These are phyloP conservation scores for Warburgia ugandensis DNA, from an alignment of 164 flowering plant genomes.

Conservation along the genomic window DNA sequence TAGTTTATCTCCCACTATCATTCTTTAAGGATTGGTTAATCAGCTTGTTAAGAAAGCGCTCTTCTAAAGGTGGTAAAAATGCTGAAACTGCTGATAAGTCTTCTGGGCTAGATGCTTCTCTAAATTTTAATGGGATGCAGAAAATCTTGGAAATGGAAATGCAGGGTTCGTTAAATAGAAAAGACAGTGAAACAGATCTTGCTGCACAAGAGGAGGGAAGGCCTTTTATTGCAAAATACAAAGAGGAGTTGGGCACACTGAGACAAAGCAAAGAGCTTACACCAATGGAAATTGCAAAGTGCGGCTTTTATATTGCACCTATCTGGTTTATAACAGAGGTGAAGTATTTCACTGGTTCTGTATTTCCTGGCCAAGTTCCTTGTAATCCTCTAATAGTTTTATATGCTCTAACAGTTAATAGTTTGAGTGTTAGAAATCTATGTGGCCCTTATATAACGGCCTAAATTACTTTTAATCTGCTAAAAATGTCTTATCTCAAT, in stretches of 20 bases:
- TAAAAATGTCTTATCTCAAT: no score
- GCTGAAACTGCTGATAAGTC: constrained; percentile 26
- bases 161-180: constrained; percentile 42
- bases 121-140: constrained; percentile 35
- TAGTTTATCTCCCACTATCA: constrained; percentile 87
- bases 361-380: not conserved
- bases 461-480: no score
- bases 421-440: no score
- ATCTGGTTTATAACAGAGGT: constrained; percentile 98
- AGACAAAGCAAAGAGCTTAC: constrained; percentile 41
- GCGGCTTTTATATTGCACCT: constrained; percentile 86
- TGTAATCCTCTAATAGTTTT: not conserved
- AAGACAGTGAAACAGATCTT: constrained; percentile 63
- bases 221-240: constrained; percentile 41
- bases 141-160: constrained; percentile 55
- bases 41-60: constrained; percentile 35
- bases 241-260: constrained; percentile 29
- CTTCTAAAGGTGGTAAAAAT: constrained; percentile 46
- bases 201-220: constrained; percentile 45
- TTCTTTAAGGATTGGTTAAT: constrained; percentile 78
- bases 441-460: no score
- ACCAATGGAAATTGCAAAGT: constrained; percentile 55
- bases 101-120: constrained; percentile 39
- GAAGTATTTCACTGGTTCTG: constrained; percentile 10
- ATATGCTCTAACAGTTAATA: not conserved